Evolutionary conservation across 768 basidiomycete genomes (phyloP), one percentile per base, ranked within the genome.

Genomic region (Chalciporus sphaerocephalus): DNA sequence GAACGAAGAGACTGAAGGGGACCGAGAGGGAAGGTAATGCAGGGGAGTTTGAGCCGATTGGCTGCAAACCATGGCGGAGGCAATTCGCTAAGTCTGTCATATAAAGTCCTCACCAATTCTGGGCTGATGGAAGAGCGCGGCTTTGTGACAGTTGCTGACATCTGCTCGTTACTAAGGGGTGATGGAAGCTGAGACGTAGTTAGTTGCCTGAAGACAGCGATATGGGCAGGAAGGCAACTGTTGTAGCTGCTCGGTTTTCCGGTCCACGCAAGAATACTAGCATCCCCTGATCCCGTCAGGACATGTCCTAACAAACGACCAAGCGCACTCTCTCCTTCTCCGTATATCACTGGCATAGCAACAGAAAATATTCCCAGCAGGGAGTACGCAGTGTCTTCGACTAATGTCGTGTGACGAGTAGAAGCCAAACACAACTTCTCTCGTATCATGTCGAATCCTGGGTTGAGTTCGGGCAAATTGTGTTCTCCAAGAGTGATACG

Each of bases 291-390:
- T 2, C 51, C 45, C 0, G 40, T 37, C 10, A 56, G 16, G 6
- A 56, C 36, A 16, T 56, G 42, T n/a, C 53, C 55, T 24, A 56
- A 16, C 10, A 56, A 20, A 2, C 55, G 44, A 6, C 54, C 50
- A 0, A 56, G 44, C 0, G 55, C 50, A 1, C 28, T 44, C 18
- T 32, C 16, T 0, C 54, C 47, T 40, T 56, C 55, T 2, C 54
- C 55, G 3, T 54, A 54, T 5, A 49, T 53, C 13, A 42, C 24
- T 2, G 44, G 44, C 10, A 54, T 45, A 0, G 51, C 18, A 6
- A 25, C 36, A 32, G 46, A 36, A 40, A 57, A 54, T 16, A 57
- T 48, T 0, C 55, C 51, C 3, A 50, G 10, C 6, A 57, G 7
- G 5, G 56, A 57, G 18, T 57, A 54, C 24, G 36, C 36, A 37